These are phyloP conservation scores for Spergularia bocconei DNA, from an alignment of 148 eudicot genomes.

Conservation along the genomic window DNA sequence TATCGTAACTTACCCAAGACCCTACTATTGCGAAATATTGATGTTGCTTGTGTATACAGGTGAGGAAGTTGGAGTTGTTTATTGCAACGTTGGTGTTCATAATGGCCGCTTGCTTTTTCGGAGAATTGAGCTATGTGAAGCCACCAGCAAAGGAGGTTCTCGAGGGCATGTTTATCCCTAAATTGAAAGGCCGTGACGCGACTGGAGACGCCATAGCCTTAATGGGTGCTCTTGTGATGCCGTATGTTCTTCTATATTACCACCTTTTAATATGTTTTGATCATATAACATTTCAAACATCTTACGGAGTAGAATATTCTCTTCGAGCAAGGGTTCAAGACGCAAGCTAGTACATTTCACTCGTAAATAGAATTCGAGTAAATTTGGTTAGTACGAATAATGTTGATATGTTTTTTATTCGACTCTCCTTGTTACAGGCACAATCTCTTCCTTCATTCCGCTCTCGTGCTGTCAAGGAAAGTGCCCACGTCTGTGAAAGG, in stretches of 20 bases:
- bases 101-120: slow-evolving; percentile 78
- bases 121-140: slow-evolving; percentile 58
- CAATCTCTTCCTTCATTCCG: slow-evolving; percentile 80
- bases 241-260: slow-evolving; percentile 51
- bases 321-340: no score
- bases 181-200: slow-evolving; percentile 49
- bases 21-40: not conserved
- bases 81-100: slow-evolving; percentile 55
- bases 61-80: slow-evolving; percentile 65
- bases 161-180: slow-evolving; percentile 64
- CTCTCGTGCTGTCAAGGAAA: slow-evolving; percentile 67
- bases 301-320: no score
- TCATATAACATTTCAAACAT: no score
- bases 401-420: no score
- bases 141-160: slow-evolving; percentile 51
- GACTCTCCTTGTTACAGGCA: slow-evolving; percentile 44
- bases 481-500: slow-evolving; percentile 53
- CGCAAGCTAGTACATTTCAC: no score
- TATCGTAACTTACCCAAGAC: not conserved
- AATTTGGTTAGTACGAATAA: no score
- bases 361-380: no score
- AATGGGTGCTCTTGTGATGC: slow-evolving; percentile 70
- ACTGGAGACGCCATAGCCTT: slow-evolving; percentile 71
- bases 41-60: slow-evolving; percentile 28
- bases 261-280: no score